Conservation (phyloP, 495 filamentous ascomycete species). For the Aspergillus carlsbadensis region DNA sequence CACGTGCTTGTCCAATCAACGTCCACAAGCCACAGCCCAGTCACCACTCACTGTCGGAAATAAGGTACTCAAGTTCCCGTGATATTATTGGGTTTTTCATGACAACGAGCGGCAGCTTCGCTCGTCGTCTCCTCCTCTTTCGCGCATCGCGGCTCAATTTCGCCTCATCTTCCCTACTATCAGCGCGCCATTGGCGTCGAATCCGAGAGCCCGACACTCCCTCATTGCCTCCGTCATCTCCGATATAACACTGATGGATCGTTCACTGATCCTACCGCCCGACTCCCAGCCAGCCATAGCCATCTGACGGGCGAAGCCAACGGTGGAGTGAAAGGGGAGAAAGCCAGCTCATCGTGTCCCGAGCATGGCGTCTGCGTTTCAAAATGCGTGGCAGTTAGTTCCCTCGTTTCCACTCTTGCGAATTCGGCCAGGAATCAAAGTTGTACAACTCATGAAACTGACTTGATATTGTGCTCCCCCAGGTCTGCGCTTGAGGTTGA, state of each 20-base stretch:
- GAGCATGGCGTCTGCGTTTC: slow-evolving; percentile 50
- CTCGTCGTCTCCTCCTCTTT: slow-evolving; percentile 16
- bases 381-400: slow-evolving; percentile 53
- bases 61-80: slow-evolving; percentile 18
- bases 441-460: slow-evolving; percentile 14
- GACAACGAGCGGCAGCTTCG: slow-evolving; percentile 23
- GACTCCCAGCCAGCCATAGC: slow-evolving; percentile 46
- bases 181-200: slow-evolving; percentile 7
- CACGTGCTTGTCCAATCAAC: slow-evolving; percentile 11
- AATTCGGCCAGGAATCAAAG: not conserved
- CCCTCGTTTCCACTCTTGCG: slow-evolving; percentile 8
- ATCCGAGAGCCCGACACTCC: not conserved
- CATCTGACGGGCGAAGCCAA: slow-evolving; percentile 56
- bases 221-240: slow-evolving; percentile 4
- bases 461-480: slow-evolving; percentile 25
- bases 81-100: slow-evolving; percentile 24
- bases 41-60: slow-evolving; percentile 8
- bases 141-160: slow-evolving; percentile 10
- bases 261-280: slow-evolving; percentile 35
- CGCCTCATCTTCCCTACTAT: not conserved
- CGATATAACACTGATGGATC: slow-evolving; percentile 44
- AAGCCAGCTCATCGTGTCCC: slow-evolving; percentile 13
- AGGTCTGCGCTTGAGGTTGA: slow-evolving; percentile 49
- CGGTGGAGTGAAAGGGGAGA: slow-evolving; percentile 47
- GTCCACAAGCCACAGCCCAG: slow-evolving; percentile 6